These are phyloP conservation scores for Talaromyces sp. DNA, from an alignment of 2,329 filamentous ascomycete species.

Conservation along the genomic window DNA sequence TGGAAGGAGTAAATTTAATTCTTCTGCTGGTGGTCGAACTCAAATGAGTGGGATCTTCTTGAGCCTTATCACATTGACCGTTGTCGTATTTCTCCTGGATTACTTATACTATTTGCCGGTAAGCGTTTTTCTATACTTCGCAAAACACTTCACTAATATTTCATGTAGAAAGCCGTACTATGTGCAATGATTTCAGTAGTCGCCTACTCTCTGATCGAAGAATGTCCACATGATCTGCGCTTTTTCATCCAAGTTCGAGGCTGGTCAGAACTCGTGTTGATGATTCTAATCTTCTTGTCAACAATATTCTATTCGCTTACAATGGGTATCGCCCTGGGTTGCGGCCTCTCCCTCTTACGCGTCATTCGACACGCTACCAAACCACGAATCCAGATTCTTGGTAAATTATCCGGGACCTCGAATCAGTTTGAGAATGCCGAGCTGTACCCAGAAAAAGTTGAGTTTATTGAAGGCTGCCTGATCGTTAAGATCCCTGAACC, in stretches of 20 bases:
- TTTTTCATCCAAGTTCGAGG: conserved; percentile 87
- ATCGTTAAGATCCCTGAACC: conserved; percentile 98
- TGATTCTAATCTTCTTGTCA: conserved; percentile 83
- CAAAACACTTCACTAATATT: conserved; percentile 3
- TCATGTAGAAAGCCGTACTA: conserved; percentile 75
- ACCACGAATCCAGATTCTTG: conserved; percentile 92
- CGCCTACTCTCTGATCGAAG: conserved; percentile 89
- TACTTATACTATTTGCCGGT: conserved; percentile 96
- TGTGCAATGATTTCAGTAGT: conserved; percentile 94
- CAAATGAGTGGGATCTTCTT: conserved; percentile 91
- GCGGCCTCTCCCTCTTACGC: conserved; percentile 82
- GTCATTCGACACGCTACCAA: conserved; percentile 88
- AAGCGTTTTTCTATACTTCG: conserved; percentile 37
- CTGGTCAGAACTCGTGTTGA: conserved; percentile 79
- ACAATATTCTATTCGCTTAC: conserved; percentile 96
- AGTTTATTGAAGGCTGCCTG: conserved; percentile 86
- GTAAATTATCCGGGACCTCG: conserved; percentile 73
- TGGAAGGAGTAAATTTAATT: conserved; percentile 91
- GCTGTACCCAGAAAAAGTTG: conserved; percentile 65
- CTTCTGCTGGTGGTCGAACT: conserved; percentile 82
- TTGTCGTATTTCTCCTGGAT: conserved; percentile 76
- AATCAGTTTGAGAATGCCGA: conserved; percentile 83
- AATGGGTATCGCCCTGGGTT: conserved; percentile 87
- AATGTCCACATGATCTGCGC: conserved; percentile 83
- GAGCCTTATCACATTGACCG: conserved; percentile 74